Conservation (phyloP, 169 alveolate genomes). For the Babesia bigemina region DNA sequence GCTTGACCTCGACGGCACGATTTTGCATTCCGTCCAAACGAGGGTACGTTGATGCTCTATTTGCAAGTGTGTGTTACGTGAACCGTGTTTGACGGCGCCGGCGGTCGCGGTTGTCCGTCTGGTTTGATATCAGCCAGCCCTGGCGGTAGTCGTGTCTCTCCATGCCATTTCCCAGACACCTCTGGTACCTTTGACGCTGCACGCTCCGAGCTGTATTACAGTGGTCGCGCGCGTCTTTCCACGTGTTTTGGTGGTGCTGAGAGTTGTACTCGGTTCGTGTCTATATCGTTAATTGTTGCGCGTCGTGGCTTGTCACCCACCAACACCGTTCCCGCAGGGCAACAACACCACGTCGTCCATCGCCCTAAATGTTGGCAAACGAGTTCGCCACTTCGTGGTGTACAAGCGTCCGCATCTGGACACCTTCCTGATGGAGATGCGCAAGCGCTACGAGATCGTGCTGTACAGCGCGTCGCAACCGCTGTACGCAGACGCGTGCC, state of each 20-base stretch:
- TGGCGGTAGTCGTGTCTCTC: too few relatives aligned
- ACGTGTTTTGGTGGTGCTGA: too few relatives aligned
- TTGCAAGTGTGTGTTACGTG: too few relatives aligned
- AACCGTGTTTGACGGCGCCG: too few relatives aligned
- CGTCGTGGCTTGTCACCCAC: too few relatives aligned
- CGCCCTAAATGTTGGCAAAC: constrained; percentile 40
- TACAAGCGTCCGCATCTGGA: constrained; percentile 73
- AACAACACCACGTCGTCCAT: constrained; percentile 22
- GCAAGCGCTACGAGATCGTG: constrained; percentile 67
- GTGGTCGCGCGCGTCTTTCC: too few relatives aligned
- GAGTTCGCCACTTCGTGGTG: constrained; percentile 48
- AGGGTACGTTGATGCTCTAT: background rate
- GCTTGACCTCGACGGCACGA: constrained; percentile 55
- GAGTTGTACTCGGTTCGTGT: too few relatives aligned
- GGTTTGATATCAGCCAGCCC: too few relatives aligned
- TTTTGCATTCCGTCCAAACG: constrained; percentile 22
- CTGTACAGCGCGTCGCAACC: constrained; percentile 61
- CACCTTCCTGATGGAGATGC: constrained; percentile 62
- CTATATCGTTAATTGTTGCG: too few relatives aligned
- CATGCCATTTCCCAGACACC: background rate
- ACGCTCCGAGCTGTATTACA: too few relatives aligned
- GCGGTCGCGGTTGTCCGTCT: too few relatives aligned
- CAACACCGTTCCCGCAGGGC: background rate
- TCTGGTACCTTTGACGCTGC: background rate
- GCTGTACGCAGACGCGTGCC: constrained; percentile 68